Evolutionary conservation across 2,329 filamentous ascomycete species (phyloP).

Genomic region (Diaporthe humulicola): DNA sequence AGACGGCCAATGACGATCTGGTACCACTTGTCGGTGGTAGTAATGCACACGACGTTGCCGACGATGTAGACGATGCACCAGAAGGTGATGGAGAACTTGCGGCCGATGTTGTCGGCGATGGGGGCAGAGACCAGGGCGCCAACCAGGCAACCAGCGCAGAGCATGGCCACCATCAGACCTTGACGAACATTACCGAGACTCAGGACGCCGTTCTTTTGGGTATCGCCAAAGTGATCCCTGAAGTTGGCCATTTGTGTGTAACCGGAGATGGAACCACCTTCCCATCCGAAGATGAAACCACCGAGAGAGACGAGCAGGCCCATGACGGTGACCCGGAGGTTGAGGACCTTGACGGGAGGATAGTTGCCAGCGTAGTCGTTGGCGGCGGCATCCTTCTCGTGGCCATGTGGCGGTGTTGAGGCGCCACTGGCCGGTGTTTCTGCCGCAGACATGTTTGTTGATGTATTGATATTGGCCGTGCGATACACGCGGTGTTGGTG

Average conservation of each 20-base stretch:
- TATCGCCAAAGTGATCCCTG: slow-evolving; percentile 36
- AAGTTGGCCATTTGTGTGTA: slow-evolving; percentile 41
- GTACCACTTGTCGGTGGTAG: slow-evolving; percentile 70
- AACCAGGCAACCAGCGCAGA: slow-evolving; percentile 46
- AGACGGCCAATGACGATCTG: slow-evolving; percentile 76
- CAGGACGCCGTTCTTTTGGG: slow-evolving; percentile 4
- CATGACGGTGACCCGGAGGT: slow-evolving; percentile 39
- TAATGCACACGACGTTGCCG: slow-evolving; percentile 76
- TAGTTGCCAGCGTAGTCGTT: slow-evolving; percentile 3
- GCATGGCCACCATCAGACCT: slow-evolving; percentile 40
- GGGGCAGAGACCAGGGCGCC: slow-evolving; percentile 67
- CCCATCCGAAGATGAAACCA: slow-evolving; percentile 41
- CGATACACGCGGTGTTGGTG: slow-evolving; percentile 16
- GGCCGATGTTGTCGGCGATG: slow-evolving; percentile 69
- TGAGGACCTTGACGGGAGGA: slow-evolving; percentile 40
- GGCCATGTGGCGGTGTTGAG: slow-evolving; percentile 38
- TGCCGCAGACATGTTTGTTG: slow-evolving; percentile 33
- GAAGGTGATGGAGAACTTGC: slow-evolving; percentile 67
- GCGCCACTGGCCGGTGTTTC: slow-evolving; percentile 37
- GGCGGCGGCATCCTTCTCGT: slow-evolving; percentile 29
- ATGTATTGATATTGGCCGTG: slow-evolving; percentile 13
- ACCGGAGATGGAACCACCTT: slow-evolving; percentile 40
- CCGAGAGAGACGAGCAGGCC: slow-evolving; percentile 39
- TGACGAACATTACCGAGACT: slow-evolving; percentile 38
- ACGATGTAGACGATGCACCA: slow-evolving; percentile 70